These are phyloP conservation scores for Suillus placidus DNA, from an alignment of 768 basidiomycete genomes.

Conservation along the genomic window DNA sequence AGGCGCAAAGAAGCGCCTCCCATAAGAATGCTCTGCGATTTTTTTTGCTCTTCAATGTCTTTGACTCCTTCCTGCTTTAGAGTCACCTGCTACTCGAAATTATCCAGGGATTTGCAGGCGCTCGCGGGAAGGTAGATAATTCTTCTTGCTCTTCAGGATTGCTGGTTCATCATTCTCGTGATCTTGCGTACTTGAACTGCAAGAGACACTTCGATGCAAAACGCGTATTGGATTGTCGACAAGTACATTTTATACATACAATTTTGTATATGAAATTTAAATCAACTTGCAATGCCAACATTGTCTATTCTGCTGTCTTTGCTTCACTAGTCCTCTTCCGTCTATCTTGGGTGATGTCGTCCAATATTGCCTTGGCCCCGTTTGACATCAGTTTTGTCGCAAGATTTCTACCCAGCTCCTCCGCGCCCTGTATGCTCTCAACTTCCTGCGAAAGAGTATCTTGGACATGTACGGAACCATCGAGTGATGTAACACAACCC, in stretches of 20 bases:
- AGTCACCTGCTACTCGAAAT: conserved; percentile 63
- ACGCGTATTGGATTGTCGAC: not conserved
- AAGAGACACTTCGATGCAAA: conserved; percentile 6
- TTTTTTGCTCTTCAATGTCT: conserved; percentile 38
- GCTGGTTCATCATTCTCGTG: conserved; percentile 4
- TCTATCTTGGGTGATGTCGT: conserved; percentile 78
- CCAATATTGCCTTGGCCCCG: conserved; percentile 80
- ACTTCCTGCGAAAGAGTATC: conserved; percentile 59
- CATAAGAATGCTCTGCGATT: conserved; percentile 29
- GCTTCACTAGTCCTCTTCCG: conserved; percentile 48
- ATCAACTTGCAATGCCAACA: not conserved
- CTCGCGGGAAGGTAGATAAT: conserved; percentile 68
- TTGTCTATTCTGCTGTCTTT: conserved; percentile 23
- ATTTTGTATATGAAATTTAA: not conserved
- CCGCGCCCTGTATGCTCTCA: conserved; percentile 57
- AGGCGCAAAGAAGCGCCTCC: conserved; percentile 37
- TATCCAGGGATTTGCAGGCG: conserved; percentile 56
- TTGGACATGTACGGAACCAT: conserved; percentile 74
- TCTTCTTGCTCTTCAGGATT: conserved; percentile 29
- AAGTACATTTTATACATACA: not conserved
- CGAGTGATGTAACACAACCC: conserved; percentile 83
- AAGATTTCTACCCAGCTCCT: conserved; percentile 65
- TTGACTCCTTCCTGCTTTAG: conserved; percentile 58
- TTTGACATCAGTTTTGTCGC: conserved; percentile 64
- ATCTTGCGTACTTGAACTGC: conserved; percentile 13